Evolutionary conservation across 1,284 basidiomycete species (phyloP).

Genomic region (Farysia itapuensis): DNA sequence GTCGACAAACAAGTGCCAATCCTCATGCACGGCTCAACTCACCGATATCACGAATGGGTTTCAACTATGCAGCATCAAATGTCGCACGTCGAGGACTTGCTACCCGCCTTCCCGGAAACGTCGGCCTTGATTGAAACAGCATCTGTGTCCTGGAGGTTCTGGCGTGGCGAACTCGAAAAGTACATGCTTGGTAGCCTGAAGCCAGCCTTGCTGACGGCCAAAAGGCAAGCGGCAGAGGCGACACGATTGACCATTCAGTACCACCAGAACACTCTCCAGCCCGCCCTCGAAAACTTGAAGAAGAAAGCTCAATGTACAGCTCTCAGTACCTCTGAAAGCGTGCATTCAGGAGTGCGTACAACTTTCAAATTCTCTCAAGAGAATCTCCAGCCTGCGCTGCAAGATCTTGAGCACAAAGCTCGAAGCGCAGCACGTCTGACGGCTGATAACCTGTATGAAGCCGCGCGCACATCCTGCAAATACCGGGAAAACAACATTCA

Average conservation of each 20-base stretch:
- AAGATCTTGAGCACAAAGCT: too few relatives aligned
- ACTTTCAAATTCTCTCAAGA: too few relatives aligned
- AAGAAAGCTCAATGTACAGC: too few relatives aligned
- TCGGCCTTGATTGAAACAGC: background rate
- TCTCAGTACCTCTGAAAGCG: too few relatives aligned
- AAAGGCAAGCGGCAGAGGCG: constrained; percentile 9
- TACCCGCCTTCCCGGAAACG: background rate
- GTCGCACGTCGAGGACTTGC: background rate
- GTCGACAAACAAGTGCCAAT: too few relatives aligned
- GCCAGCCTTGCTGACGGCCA: constrained; percentile 7
- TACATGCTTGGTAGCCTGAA: constrained; percentile 4
- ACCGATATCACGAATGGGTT: background rate
- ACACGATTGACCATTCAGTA: constrained; percentile 13
- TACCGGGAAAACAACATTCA: too few relatives aligned
- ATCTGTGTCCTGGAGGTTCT: constrained; percentile 19
- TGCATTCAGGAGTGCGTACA: too few relatives aligned
- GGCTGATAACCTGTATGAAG: too few relatives aligned
- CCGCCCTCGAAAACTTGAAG: constrained; percentile 3
- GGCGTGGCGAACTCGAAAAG: constrained; percentile 12
- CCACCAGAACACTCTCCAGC: constrained; percentile 7
- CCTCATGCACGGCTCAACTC: too few relatives aligned
- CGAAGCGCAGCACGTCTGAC: too few relatives aligned
- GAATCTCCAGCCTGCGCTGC: too few relatives aligned
- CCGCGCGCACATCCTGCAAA: too few relatives aligned
- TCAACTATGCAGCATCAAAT: background rate